These are phyloP conservation scores for Diplodia mutila DNA, from an alignment of 2,329 filamentous ascomycete genomes.

Conservation along the genomic window DNA sequence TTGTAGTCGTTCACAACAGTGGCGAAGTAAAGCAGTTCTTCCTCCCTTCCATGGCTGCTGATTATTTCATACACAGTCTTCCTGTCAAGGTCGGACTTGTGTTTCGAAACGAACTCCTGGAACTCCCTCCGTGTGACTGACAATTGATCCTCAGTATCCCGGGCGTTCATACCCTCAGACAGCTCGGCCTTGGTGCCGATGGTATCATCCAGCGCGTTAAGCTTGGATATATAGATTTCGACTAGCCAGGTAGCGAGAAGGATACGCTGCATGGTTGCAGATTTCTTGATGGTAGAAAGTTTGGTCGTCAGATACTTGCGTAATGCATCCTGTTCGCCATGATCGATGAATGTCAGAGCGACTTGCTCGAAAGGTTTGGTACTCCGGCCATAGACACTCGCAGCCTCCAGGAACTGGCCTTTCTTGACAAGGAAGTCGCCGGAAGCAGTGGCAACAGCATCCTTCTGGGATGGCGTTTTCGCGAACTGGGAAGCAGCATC, in stretches of 20 bases:
- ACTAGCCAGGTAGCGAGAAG: slow-evolving; percentile 97
- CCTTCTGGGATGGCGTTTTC: slow-evolving; percentile 77
- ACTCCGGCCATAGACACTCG: slow-evolving; percentile 88
- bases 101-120: slow-evolving; percentile 81
- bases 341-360: slow-evolving; percentile 86
- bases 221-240: slow-evolving; percentile 95
- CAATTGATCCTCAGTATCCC: slow-evolving; percentile 73
- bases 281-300: slow-evolving; percentile 78
- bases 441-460: slow-evolving; percentile 87
- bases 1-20: slow-evolving; percentile 88
- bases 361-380: slow-evolving; percentile 98
- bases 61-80: slow-evolving; percentile 96
- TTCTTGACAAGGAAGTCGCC: slow-evolving; percentile 85
- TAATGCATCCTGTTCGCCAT: slow-evolving; percentile 85
- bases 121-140: slow-evolving; percentile 75
- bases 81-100: slow-evolving; percentile 84
- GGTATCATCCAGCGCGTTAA: slow-evolving; percentile 92
- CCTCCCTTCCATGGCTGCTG: slow-evolving; percentile 90
- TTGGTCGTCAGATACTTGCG: slow-evolving; percentile 88
- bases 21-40: slow-evolving; percentile 89
- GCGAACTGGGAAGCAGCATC: slow-evolving; percentile 87
- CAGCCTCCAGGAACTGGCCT: slow-evolving; percentile 82
- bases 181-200: slow-evolving; percentile 87
- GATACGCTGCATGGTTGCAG: slow-evolving; percentile 84
- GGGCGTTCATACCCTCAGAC: slow-evolving; percentile 70